Base-by-base conservation (phyloP, 768 basidiomycete genomes). In the Lentinula detonsa region DNA sequence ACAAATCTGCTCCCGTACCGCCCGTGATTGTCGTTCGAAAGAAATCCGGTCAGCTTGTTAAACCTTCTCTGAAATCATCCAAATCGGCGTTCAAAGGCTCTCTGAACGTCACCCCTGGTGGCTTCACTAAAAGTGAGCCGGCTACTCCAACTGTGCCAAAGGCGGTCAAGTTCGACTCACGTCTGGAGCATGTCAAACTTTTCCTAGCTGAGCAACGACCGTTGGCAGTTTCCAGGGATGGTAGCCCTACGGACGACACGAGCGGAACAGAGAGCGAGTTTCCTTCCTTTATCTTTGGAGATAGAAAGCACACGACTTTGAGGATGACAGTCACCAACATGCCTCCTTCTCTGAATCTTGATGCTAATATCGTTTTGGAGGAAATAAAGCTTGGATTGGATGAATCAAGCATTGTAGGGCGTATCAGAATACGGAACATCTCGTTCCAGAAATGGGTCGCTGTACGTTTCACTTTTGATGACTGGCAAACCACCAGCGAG, bases 131-230 rank as follows among this genome's bases (percentile, higher is more conserved):
- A 75, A 93, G 90, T 71, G 90, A 86, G 61, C 96, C 96, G 0
- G 79, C 75, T 2, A 95, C 94, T 2, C 95, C 95, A 0, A 86
- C 82, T 4, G 79, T 79, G 42, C 75, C 83, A 64, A 95, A 97
- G 71, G 87, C 85, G 28, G 96, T 99, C 8, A 93, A 97, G 68
- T 99, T 99, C 63, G 92, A 96, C 74, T 72, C 87, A 5, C 85
- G 95, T 69, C 83, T 98, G 57, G 96, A 97, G 72, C 91, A 93
- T 60, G 91, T 98, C 63, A 95, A 95, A 74, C 82, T 95, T 51
- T 98, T 98, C 78, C 78, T 95, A 60, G 88, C 95, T 11, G 91
- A 94, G 74, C 96, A 98, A 74, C 94, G 94, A 70, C 96, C 96
- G 5, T 81, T 92, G 7, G 95, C 95, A 0, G 96, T 99, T 16